These are phyloP conservation scores for Trichophyton benhamiae DNA, from an alignment of 2,329 filamentous ascomycete species.

Conservation along the genomic window DNA sequence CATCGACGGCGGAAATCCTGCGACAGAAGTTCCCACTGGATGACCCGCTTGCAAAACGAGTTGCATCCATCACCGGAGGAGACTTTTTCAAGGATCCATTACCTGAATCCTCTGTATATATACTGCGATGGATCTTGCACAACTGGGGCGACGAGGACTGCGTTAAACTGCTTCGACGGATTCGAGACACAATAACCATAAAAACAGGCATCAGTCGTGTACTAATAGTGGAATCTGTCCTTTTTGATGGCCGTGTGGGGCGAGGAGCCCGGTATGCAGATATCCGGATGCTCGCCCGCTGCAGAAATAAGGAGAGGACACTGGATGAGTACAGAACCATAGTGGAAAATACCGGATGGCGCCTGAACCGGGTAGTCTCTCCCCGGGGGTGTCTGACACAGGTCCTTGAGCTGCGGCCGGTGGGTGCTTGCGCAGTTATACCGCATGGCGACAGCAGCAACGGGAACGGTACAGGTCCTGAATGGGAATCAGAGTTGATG, in stretches of 20 bases:
- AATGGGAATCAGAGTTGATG: not conserved
- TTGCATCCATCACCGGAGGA: not conserved
- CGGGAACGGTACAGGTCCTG: not conserved
- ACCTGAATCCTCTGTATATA: not conserved
- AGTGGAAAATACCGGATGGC: not conserved
- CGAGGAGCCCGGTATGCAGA: not conserved
- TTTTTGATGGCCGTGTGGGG: not conserved
- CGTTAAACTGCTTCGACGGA: not conserved
- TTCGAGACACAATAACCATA: not conserved
- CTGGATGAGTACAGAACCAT: not conserved
- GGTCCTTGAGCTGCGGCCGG: not conserved
- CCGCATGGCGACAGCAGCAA: not conserved
- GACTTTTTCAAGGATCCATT: constrained; percentile 3
- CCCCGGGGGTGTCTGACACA: not conserved
- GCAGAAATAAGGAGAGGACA: not conserved
- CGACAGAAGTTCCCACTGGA: not conserved
- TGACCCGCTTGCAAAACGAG: not conserved
- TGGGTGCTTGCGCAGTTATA: not conserved
- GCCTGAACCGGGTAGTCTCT: not conserved
- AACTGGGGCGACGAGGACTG: not conserved
- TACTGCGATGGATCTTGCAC: not conserved
- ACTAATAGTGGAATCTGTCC: not conserved
- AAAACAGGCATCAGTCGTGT: not conserved
- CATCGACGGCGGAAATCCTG: not conserved
- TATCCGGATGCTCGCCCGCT: not conserved